Base-by-base conservation (phyloP, 2,329 filamentous ascomycete genomes). In the Hypoxylon sp. region DNA sequence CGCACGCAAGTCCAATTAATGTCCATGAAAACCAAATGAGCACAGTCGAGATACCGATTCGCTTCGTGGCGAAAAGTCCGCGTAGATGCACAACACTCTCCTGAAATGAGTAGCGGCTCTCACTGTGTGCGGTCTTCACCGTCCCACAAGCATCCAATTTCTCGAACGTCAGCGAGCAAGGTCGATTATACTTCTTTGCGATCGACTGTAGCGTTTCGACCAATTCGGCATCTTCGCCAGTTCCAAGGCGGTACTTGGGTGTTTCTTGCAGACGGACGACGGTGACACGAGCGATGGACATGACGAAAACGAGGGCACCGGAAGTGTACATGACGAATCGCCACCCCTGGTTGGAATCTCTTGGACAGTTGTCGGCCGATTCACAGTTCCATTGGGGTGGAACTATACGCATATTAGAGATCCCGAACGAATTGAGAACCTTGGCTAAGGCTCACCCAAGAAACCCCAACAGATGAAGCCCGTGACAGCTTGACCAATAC, bases 1-100 rank as follows among this genome's bases (percentile, higher is more conserved):
- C 74, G 39, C 67, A 93, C 0, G 89, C 91, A 0, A 93, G 83
- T 6, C 91, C 91, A 35, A 93, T 91, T 1, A 91, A 75, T 0
- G 87, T 84, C 91, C 91, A 93, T 0, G 87, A 90, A 5, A 91
- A 75, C 87, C 89, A 92, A 68, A 93, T 88, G 65, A 93, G 79
- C 0, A 80, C 68, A 0, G 91, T 93, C 0, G 87, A 90, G 1
- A 89, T 75, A 0, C 81, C 87, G 61, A 93, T 87, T 62, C 83
- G 85, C 57, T 78, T 85, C 0, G 89, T 92, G 0, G 82, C 80
- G 73, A 91, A 93, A 1, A 94, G 84, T 2, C 91, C 91, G 15
- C 83, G 81, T 24, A 93, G 75, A 74, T 94, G 91, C 19, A 85
- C 73, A 3, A 77, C 68, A 3, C 81, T 76, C 51, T 82, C 76